These are phyloP conservation scores for Paramecium biaurelia DNA, from an alignment of 73 alveolate species.

Conservation along the genomic window DNA sequence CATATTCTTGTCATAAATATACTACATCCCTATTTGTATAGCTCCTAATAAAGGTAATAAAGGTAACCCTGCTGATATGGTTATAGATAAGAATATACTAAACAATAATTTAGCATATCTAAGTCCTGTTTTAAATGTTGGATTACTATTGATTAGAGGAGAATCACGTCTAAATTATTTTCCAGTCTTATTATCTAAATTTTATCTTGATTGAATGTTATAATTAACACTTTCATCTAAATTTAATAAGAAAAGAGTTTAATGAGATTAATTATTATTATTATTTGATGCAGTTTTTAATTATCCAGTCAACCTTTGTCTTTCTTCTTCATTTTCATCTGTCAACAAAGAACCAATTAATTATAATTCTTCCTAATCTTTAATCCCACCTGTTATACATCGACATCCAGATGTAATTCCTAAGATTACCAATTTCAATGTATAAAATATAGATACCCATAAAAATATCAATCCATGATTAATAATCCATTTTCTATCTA, in stretches of 20 bases:
- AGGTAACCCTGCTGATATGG: not conserved
- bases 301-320: not conserved
- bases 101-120: not conserved
- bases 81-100: not conserved
- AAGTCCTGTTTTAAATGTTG: not conserved
- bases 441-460: not conserved
- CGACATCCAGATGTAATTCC: not conserved
- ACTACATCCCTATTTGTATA: not conserved
- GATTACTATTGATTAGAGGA: not conserved
- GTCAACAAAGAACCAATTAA: not conserved
- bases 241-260: not conserved
- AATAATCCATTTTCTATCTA: constrained; percentile 32
- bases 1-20: not conserved
- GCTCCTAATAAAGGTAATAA: not conserved
- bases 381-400: not conserved
- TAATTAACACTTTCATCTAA: constrained; percentile 20
- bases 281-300: not conserved
- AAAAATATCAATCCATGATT: constrained; percentile 10
- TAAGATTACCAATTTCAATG: not conserved
- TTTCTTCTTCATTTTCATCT: constrained; percentile 9
- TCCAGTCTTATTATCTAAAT: not conserved
- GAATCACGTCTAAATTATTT: constrained; percentile 5
- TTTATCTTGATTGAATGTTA: not conserved
- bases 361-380: not conserved
- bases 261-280: constrained; percentile 1